Base-by-base conservation (phyloP, 139 green algal genomes). In the Chlamydomonas sphaeroides region DNA sequence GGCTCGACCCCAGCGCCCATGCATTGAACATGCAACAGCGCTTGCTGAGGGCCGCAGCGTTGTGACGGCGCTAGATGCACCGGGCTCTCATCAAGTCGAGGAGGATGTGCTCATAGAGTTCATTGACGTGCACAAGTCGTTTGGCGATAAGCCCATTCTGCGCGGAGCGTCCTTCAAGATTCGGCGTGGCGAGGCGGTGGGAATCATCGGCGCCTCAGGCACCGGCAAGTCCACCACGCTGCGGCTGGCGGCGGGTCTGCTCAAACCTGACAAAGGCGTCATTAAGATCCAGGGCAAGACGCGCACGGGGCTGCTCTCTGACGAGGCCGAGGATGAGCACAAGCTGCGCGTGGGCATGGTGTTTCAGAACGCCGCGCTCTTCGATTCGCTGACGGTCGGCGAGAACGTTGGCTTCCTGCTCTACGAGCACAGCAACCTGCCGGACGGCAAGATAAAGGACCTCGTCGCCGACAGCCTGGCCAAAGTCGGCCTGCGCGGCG, bases 161-260 rank as follows among this genome's bases (percentile, higher is more conserved):
- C 87, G 83, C 7, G 97, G 97, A 11, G 94, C 93, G 30, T 95
- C 85, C 85, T 99, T 99, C 85, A 97, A 95, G 65, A 97, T 99
- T 36, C 87, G 94, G 18, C 76, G 96, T 11, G 97, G 97, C 18
- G 97, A 99, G 70, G 97, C 97, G 0, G 96, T 99, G 53, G 97
- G 97, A 30, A 99, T 99, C 88, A 99, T 99, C 69, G 97, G 97
- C 10, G 93, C 92, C 21, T 97, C 92, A 25, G 97, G 97, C 56
- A 99, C 97, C 8, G 97, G 97, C 18, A 99, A 99, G 90, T 98
- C 93, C 30, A 99, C 97, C 10, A 95, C 98, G 32, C 86, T 99
- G 48, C 90, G 94, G 17, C 90, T 99, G 18, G 95, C 97, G 80
- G 96, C 97, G 1, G 97, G 97, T 6, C 90, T 99, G 48, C 88